Evolutionary conservation across 225 moss, liverwort and hornwort species (phyloP).

Genomic region (Bryum argenteum): DNA sequence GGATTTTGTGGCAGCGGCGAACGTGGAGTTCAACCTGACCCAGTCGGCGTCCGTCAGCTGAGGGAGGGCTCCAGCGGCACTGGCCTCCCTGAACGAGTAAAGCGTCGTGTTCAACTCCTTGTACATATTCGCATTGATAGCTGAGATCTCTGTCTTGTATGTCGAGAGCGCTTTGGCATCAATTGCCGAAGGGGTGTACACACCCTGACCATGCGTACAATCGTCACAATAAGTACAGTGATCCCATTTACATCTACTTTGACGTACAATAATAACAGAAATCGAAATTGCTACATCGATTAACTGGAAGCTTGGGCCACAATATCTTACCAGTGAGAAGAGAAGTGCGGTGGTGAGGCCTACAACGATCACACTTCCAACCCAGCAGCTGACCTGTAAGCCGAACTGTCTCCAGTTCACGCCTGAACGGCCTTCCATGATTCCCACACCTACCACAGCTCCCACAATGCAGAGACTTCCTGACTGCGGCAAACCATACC

Average conservation of each 20-base stretch:
- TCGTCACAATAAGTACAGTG: too few relatives aligned
- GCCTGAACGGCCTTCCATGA: conserved; percentile 57
- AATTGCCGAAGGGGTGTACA: conserved; percentile 51
- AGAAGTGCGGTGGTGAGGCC: conserved; percentile 30
- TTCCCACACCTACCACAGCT: conserved; percentile 63
- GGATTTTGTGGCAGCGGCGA: conserved; percentile 8
- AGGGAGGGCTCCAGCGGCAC: conserved; percentile 27
- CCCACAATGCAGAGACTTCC: conserved; percentile 65
- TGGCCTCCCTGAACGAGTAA: conserved; percentile 32
- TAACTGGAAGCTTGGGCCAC: too few relatives aligned
- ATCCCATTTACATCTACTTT: too few relatives aligned
- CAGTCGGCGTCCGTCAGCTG: conserved; percentile 24
- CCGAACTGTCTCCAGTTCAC: conserved; percentile 66
- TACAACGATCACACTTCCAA: conserved; percentile 46
- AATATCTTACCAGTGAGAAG: conserved; percentile 27
- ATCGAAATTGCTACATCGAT: too few relatives aligned
- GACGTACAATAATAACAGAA: too few relatives aligned
- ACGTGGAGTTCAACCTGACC: conserved; percentile 35
- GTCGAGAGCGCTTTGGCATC: conserved; percentile 18
- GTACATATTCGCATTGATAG: conserved; percentile 27
- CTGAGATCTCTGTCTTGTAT: conserved; percentile 36
- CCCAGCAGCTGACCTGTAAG: conserved; percentile 52
- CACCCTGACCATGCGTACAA: conserved; percentile 27
- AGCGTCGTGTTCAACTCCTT: conserved; percentile 53
- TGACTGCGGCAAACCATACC: conserved; percentile 53